These are phyloP conservation scores for Chrysophaeum taylorii DNA, from an alignment of 352 stramenopile species.

Conservation along the genomic window DNA sequence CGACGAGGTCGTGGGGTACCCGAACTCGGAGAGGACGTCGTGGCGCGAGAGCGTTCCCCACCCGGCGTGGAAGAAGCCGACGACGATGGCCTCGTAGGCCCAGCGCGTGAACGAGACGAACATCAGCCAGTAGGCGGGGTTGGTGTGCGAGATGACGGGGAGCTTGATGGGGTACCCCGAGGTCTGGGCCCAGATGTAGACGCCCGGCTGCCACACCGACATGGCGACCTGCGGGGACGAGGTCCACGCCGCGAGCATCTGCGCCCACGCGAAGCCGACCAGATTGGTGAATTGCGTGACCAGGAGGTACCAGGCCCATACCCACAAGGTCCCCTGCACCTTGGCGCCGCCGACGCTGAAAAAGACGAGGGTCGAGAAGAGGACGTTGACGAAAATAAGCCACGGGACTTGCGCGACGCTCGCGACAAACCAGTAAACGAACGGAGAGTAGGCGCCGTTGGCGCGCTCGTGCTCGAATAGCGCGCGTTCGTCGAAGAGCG, in stretches of 20 bases:
- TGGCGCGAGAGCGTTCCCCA: too few species aligned
- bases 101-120: neutral
- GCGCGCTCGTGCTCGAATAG: neutral
- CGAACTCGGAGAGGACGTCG: too few species aligned
- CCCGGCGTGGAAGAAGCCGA: neutral
- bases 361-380: too few species aligned
- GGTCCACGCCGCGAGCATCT: neutral
- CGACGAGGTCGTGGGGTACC: too few species aligned
- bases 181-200: neutral
- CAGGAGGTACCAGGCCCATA: neutral
- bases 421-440: neutral
- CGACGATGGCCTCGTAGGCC: neutral
- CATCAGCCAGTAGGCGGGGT: neutral
- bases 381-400: too few species aligned
- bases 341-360: too few species aligned
- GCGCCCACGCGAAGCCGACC: neutral
- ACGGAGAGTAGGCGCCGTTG: neutral
- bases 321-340: too few species aligned
- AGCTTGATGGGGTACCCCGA: neutral
- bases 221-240: neutral
- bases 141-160: neutral
- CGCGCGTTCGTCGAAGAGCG: neutral
- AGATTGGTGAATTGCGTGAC: neutral
- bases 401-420: too few species aligned
- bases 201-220: neutral